Evolutionary conservation across 2,329 filamentous ascomycete species (phyloP), one percentile per base, ranked within the genome.

Genomic region (Penicillium thymicola): DNA sequence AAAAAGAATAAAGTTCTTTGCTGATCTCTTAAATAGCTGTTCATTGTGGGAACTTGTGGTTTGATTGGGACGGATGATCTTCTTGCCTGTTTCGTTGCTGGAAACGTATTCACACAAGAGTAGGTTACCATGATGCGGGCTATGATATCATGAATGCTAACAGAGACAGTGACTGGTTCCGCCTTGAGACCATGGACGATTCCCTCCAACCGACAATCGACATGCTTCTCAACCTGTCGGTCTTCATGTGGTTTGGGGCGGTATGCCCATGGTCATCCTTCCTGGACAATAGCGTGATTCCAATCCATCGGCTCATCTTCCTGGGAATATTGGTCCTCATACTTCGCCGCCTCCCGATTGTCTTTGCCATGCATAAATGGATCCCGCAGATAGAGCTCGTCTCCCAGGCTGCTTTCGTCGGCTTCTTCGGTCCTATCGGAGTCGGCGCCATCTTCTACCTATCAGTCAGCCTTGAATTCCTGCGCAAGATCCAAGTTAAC

Each of bases 151-250:
- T 10, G 11, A 16, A 23, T 11, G 4, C 69, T 65, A 41, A 61
- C 45, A 38, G 14, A n/a, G 27, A n/a, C 36, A 81, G 80, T 70
- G 91, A 96, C 74, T 95, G 90, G 91, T 97, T 96, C 74, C 88
- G 92, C 0, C 78, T 93, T 1, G 89, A 95, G 72, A 97, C 92
- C 0, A 78, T 88, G 65, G 92, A 96, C 64, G 93, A 97, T 71
- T 92, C 89, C 2, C 82, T 97, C n/a, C 92, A 97, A 70, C 92
- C 92, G 0, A 96, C 92, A 0, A 89, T 97, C 44, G 92, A 97
- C 71, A 96, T 96, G 91, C 81, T 97, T 2, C 86, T 97, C 55
- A 97, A 97, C 69, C 85, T 95, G 4, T 81, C 87, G 18, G 83
- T 97, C 38, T 97, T 97, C 72, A 85, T 96, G 74, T 97, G 91